Evolutionary conservation across 257 asterid genomes (phyloP).

Genomic region (Jacaranda mimosifolia): DNA sequence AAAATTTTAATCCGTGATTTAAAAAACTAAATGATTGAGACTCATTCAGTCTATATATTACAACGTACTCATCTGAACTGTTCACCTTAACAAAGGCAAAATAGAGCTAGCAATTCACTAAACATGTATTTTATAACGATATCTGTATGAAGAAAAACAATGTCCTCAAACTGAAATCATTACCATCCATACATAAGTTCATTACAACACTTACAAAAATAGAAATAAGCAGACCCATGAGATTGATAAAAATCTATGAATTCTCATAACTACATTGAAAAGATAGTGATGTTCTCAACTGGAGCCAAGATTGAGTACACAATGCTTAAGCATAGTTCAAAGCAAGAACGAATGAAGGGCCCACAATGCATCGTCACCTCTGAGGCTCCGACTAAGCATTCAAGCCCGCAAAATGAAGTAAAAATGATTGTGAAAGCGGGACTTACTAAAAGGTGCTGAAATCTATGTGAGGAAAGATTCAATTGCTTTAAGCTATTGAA

Average conservation of each 20-base stretch:
- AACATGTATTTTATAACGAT: neutral
- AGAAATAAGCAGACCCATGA: slow-evolving; percentile 25
- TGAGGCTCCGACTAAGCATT: neutral
- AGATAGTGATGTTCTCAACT: slow-evolving; percentile 13
- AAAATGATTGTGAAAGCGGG: neutral
- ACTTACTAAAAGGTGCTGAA: neutral
- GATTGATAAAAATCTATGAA: slow-evolving; percentile 32
- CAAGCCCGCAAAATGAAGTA: slow-evolving; percentile 41
- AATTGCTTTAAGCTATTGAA: neutral
- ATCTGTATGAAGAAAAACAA: neutral
- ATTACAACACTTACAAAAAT: slow-evolving; percentile 17
- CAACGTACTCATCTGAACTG: neutral
- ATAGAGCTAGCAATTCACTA: too few species aligned
- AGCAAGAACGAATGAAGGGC: slow-evolving; percentile 31
- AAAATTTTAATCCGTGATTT: too few species aligned
- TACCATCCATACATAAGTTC: slow-evolving; percentile 1
- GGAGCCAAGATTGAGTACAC: slow-evolving; percentile 17
- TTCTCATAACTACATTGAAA: slow-evolving; percentile 36
- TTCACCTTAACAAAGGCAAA: too few species aligned
- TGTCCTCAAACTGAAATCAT: slow-evolving; percentile 23
- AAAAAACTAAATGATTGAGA: too few species aligned
- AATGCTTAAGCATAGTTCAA: slow-evolving; percentile 20
- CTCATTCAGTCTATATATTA: neutral
- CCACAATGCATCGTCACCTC: slow-evolving; percentile 22
- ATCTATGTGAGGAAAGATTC: neutral